A percentile compares a stretch with the other conserved stretches of the same genome.
Conservation (phyloP, 257 asterid species). For the Solanum sitiens region DNA sequence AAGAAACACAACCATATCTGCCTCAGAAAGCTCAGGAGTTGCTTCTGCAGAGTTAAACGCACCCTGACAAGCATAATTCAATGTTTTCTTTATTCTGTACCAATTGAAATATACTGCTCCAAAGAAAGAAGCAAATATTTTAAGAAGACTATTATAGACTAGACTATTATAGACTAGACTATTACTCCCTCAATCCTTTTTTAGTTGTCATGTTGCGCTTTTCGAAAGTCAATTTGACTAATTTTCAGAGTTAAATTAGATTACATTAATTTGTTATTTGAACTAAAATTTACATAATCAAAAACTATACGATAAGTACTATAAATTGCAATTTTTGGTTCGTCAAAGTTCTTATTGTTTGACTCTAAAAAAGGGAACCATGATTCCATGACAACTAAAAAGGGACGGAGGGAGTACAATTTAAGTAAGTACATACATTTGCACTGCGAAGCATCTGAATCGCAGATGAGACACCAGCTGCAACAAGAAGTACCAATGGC, state of each 20-base stretch:
- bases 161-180: constrained; percentile 2
- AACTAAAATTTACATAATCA: no score
- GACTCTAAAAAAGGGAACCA: no score
- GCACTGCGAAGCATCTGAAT: constrained; percentile 64
- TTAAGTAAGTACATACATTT: constrained; percentile 43
- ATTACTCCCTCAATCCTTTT: neutral
- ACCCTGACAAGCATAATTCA: constrained; percentile 1
- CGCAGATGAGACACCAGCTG: constrained; percentile 69
- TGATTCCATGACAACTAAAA: no score
- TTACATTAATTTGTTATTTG: no score
- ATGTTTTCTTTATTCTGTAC: neutral
- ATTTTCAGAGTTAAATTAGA: no score
- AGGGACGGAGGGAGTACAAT: neutral
- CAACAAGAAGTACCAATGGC: constrained; percentile 50
- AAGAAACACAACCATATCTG: constrained; percentile 89
- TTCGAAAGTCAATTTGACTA: no score
- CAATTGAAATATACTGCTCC: neutral
- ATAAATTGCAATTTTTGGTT: no score
- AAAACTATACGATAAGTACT: no score
- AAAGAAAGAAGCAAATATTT: neutral
- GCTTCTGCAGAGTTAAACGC: constrained; percentile 39
- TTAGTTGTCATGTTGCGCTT: no score
- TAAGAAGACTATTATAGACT: constrained; percentile 5
- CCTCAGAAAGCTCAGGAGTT: constrained; percentile 87
- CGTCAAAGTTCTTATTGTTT: no score